Base-by-base conservation (phyloP, 352 stramenopile genomes). In the Pythium phragmitis region DNA sequence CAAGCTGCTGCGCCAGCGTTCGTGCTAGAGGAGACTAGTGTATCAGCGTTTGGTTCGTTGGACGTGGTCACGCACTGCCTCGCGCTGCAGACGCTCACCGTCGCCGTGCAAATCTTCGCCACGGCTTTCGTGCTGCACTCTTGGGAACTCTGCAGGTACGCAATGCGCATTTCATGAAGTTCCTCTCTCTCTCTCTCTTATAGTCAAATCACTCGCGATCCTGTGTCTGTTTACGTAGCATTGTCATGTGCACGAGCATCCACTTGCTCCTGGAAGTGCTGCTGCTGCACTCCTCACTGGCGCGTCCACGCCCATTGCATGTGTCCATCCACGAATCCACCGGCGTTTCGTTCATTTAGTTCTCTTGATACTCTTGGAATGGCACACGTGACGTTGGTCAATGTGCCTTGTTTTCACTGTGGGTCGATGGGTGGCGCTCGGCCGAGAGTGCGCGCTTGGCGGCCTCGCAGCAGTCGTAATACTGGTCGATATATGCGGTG, bases 391-490 rank as follows among this genome's bases (percentile, higher is more conserved):
- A 6, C 7, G 7, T 9, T 17, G 39, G 19, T 46, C 39, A n/a
- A 42, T 14, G 39, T 9, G 11, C 39, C 14, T 46, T 17, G 17
- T 12, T 16, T 19, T 46, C 34, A 46, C 17, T n/a, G 39, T 46
- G 39, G 7, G 4, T 17, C 17, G 17, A 3, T 46, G 4, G 39
- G 16, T 46, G 13, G 19, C 8, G 21, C 23, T 42, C 52, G 2
- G 13, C 17, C 36, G 21, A 8, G 7, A 47, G 59, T 28, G 66
- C 75, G 49, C 74, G 45, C 53, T 80, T 87, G 51, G 69, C 80
- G 39, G 72, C 63, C 16, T 74, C 57, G 66, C 82, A 92, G 68
- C 86, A 95, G 51, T 88, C 74, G 57, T 87, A 89, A 61, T 91
- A 93, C 13, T 73, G 73, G 48, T 87, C 65, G 54, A 95, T 91